phyloP scores from a whole-genome alignment of 192 early-diverging fungal genomes.

The Diversispora epigaea region DNA sequence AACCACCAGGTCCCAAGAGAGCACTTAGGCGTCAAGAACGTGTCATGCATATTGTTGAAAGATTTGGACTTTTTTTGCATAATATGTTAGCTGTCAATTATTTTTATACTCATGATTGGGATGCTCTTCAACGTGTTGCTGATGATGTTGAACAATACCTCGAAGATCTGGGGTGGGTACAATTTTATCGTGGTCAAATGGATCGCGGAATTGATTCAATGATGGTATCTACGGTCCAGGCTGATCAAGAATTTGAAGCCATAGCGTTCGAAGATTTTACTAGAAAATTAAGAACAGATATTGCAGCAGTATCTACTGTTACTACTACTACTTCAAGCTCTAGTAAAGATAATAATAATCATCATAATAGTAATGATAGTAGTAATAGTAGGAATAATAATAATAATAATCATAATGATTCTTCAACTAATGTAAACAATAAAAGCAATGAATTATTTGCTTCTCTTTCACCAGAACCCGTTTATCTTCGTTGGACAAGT shows the following conservation, averaged over 20 bases:
- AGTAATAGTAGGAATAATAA: neutral
- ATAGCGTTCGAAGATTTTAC: slow-evolving; percentile 30
- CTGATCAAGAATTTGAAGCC: slow-evolving; percentile 32
- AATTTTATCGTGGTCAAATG: slow-evolving; percentile 35
- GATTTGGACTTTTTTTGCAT: slow-evolving; percentile 27
- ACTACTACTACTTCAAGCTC: slow-evolving; percentile 4
- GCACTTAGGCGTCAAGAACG: slow-evolving; percentile 16
- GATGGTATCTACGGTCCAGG: slow-evolving; percentile 25
- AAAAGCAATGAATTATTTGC: slow-evolving; percentile 28
- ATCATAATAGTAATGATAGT: slow-evolving; percentile 1
- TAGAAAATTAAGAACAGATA: slow-evolving; percentile 26
- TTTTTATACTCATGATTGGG: slow-evolving; percentile 32
- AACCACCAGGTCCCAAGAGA: slow-evolving; percentile 23
- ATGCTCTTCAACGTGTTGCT: slow-evolving; percentile 19
- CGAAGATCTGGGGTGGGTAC: slow-evolving; percentile 31
- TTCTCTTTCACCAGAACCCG: neutral
- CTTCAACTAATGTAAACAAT: neutral
- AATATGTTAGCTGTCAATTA: slow-evolving; percentile 32
- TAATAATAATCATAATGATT: neutral
- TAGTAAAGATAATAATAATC: slow-evolving; percentile 5
- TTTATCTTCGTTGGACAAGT: slow-evolving; percentile 31
- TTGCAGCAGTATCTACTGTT: slow-evolving; percentile 23
- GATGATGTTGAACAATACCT: slow-evolving; percentile 31
- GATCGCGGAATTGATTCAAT: slow-evolving; percentile 30
- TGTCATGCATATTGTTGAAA: slow-evolving; percentile 29